These are phyloP conservation scores for Zymoseptoria crescenta DNA, from an alignment of 2,329 filamentous ascomycete genomes.

Conservation along the genomic window DNA sequence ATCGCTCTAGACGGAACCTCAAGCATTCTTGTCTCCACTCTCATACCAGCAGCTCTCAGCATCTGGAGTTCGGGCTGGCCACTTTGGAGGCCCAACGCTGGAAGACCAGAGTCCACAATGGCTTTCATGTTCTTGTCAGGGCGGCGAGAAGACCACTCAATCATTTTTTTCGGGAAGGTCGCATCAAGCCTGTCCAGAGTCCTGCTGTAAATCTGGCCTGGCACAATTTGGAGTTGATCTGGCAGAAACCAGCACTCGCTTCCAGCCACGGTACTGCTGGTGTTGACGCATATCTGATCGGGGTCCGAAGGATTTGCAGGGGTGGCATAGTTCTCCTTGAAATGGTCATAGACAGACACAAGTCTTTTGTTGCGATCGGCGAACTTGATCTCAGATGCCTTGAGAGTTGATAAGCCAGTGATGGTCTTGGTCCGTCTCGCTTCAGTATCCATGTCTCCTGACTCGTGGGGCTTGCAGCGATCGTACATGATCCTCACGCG, in stretches of 20 bases:
- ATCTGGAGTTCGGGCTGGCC: not conserved
- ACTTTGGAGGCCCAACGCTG: not conserved
- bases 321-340: no score
- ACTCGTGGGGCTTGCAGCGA: conserved; percentile 4
- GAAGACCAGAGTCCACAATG: no score
- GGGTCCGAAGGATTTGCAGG: no score
- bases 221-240: conserved; percentile 2
- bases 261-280: conserved; percentile 1
- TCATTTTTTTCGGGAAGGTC: no score
- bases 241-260: conserved; percentile 3
- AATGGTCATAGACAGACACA: conserved; percentile 1
- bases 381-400: not conserved
- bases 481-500: conserved; percentile 3
- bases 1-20: no score
- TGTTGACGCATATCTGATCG: conserved; percentile 5
- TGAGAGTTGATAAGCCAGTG: not conserved
- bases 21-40: no score
- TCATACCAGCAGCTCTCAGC: no score
- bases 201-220: conserved; percentile 1
- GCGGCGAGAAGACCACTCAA: no score
- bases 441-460: no score
- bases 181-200: no score
- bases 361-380: not conserved
- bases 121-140: no score
- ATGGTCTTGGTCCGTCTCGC: no score